These are phyloP conservation scores for Vaccinium myrtillus DNA, from an alignment of 148 eudicot genomes.

Conservation along the genomic window DNA sequence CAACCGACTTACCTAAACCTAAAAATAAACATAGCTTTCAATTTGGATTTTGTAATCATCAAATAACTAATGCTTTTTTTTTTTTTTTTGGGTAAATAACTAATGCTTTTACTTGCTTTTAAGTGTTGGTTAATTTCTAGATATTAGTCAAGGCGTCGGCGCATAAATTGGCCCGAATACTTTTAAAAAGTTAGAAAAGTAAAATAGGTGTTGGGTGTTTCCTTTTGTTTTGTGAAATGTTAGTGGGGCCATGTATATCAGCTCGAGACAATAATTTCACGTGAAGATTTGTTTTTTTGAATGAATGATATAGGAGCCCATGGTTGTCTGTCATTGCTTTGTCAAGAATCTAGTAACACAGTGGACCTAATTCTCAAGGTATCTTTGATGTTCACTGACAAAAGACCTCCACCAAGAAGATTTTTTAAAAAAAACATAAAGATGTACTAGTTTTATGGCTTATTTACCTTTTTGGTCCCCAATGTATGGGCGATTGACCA, in stretches of 20 bases:
- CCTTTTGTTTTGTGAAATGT: background rate
- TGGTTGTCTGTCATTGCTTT: background rate
- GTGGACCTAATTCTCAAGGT: background rate
- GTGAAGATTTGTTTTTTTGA: background rate
- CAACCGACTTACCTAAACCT: slow-evolving; percentile 3
- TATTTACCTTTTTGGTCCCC: too few species aligned
- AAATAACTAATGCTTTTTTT: background rate
- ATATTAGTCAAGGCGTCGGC: too few species aligned
- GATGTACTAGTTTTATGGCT: background rate
- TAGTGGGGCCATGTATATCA: background rate
- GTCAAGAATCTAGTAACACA: background rate
- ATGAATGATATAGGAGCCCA: background rate
- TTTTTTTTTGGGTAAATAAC: too few species aligned
- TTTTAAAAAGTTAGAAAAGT: background rate
- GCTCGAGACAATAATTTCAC: background rate
- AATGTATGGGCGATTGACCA: too few species aligned
- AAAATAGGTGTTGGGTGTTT: background rate
- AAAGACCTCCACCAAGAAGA: background rate
- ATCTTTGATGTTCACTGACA: background rate
- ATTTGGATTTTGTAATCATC: background rate
- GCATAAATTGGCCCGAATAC: background rate
- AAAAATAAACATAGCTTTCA: background rate
- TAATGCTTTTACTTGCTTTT: background rate
- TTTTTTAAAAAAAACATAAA: background rate
- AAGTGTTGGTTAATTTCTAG: too few species aligned